Base-by-base conservation (phyloP, 768 basidiomycete species). In the Russula dissimulans region DNA sequence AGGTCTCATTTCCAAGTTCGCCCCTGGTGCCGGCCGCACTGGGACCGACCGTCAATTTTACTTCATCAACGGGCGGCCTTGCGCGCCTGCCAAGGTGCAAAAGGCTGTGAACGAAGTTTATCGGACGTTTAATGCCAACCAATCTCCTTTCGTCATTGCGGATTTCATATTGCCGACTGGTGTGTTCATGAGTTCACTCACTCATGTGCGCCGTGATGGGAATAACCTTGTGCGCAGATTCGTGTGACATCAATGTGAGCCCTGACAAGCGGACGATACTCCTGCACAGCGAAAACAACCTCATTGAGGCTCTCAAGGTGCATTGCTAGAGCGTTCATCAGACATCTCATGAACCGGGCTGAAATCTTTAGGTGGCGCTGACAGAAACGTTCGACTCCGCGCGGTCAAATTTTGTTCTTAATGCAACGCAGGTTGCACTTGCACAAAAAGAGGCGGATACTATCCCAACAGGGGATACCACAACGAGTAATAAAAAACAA, bases 211-310 rank as follows among this genome's bases (percentile, higher is more conserved):
- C 48, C 42, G 50, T 26, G 29, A 49, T 59, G 31, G 56, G 18
- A 49, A 15, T 29, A 11, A 47, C 7, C 15, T 51, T 38, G 12
- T 55, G 6, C 22, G 22, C 63, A 94, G 91, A 85, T 58, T 76
- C 82, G 0, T 90, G 84, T 67, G 97, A 99, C 69, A 84, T 99
- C 68, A 99, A 99, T 62, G 89, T 98, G 60, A 91, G 86, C 62
- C 95, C 97, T 0, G 97, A 98, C 75, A 99, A 98, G 69, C 81
- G 95, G n/a, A 95, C 92, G 0, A 88, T 98, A 41, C 85, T 97
- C 53, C 68, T 99, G 11, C 93, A 97, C 66, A 86, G 86, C 69
- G 95, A 99, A 70, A 78, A 77, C 11, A 87, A 87, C 61, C 73
- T 99, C 17, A 78, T 98, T 0, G 73, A 81, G 3, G 83, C 85